Evolutionary conservation across 257 asterid genomes (phyloP).

Genomic region (Solanum clarkiae): DNA sequence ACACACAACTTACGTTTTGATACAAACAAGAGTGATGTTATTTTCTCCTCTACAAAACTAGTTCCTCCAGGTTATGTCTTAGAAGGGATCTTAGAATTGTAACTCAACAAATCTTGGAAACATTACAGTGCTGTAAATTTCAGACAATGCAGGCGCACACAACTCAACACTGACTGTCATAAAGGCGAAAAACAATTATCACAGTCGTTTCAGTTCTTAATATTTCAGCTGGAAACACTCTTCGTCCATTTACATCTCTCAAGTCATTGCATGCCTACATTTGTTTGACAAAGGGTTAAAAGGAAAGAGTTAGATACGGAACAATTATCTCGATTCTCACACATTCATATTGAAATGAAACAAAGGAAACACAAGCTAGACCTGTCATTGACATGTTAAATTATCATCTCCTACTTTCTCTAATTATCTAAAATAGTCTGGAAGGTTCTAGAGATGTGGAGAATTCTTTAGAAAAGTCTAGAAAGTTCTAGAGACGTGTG

Average conservation of each 20-base stretch:
- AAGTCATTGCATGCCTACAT: neutral
- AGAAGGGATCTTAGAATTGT: no score
- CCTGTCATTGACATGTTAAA: neutral
- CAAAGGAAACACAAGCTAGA: neutral
- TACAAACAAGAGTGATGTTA: no score
- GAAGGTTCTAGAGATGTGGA: no score
- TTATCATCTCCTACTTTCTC: no score
- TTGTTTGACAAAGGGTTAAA: neutral
- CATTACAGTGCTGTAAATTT: no score
- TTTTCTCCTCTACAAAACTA: no score
- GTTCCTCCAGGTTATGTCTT: no score
- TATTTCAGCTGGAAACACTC: neutral
- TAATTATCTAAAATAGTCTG: no score
- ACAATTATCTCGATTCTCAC: neutral
- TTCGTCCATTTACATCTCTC: neutral
- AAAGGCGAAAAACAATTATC: neutral
- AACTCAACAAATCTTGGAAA: no score
- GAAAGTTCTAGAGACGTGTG: no score
- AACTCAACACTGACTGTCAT: neutral
- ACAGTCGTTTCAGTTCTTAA: neutral
- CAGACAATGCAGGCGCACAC: neutral
- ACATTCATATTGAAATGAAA: neutral
- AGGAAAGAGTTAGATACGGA: neutral
- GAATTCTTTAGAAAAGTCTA: no score
- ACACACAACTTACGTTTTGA: neutral